phyloP scores from a whole-genome alignment of 352 stramenopile species.

The Nothophytophthora sp. region DNA sequence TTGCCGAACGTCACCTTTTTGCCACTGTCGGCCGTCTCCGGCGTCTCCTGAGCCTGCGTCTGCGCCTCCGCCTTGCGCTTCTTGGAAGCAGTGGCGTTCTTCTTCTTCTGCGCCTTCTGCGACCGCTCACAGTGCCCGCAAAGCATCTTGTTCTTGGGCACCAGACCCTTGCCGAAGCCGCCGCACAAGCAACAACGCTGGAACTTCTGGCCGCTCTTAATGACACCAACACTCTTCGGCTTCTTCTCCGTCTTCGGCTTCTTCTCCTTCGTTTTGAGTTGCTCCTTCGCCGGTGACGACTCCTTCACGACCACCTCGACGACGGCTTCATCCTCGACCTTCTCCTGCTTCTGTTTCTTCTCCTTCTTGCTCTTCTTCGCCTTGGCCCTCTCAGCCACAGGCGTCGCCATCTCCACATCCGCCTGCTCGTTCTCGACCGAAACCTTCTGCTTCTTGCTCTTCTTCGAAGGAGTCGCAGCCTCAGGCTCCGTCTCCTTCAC shows the following conservation, averaged over 20 bases:
- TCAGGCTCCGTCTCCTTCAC: constrained; percentile 25
- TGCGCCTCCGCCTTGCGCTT: constrained; percentile 60
- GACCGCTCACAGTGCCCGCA: constrained; percentile 79
- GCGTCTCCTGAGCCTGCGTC: constrained; percentile 27
- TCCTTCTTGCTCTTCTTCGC: constrained; percentile 29
- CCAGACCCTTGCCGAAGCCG: constrained; percentile 73
- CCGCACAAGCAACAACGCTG: constrained; percentile 66
- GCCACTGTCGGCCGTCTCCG: constrained; percentile 26
- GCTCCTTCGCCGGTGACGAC: constrained; percentile 11
- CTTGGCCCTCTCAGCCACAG: constrained; percentile 4
- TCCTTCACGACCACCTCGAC: constrained; percentile 16
- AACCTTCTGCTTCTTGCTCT: constrained; percentile 35
- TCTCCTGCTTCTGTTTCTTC: constrained; percentile 18
- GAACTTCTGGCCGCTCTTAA: constrained; percentile 75
- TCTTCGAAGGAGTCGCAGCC: constrained; percentile 38
- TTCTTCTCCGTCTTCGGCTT: constrained; percentile 28
- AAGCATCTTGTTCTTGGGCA: constrained; percentile 58
- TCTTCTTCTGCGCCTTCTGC: constrained; percentile 66
- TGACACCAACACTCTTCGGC: constrained; percentile 33
- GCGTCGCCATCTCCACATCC: constrained; percentile 14
- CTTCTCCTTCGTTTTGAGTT: constrained; percentile 16
- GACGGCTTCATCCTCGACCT: constrained; percentile 23
- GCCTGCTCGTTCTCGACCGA: constrained; percentile 24
- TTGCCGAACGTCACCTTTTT: constrained; percentile 90
- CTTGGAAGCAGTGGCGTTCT: constrained; percentile 46